Conservation (phyloP, 2,329 filamentous ascomycete genomes). For the Aspergillus fumigatiaffinis region DNA sequence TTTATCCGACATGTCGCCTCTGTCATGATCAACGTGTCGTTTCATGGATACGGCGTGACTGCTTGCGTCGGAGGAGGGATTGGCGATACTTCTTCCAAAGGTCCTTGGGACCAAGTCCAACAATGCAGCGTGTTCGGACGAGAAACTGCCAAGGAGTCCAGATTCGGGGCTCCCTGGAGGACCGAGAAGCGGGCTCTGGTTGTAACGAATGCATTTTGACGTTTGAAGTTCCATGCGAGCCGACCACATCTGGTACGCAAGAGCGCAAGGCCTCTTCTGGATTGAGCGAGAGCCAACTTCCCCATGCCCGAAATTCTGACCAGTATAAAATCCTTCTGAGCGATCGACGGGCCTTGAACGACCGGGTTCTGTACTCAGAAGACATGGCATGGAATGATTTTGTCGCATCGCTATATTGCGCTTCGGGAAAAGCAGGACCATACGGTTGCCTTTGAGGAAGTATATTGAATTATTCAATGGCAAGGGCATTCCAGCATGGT, state of each 20-base stretch:
- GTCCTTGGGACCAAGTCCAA: neutral
- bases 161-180: conserved; percentile 36
- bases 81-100: neutral
- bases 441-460: neutral
- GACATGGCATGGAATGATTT: conserved; percentile 17
- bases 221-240: conserved; percentile 34
- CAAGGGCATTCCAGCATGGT: neutral
- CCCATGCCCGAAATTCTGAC: neutral
- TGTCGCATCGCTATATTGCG: neutral
- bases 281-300: neutral
- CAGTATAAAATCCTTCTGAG: neutral
- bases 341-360: neutral
- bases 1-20: too few relatives aligned
- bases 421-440: neutral
- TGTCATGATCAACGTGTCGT: neutral
- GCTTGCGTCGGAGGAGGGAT: neutral
- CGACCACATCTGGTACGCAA: conserved; percentile 35
- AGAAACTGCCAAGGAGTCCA: conserved; percentile 22
- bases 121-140: conserved; percentile 8
- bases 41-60: neutral
- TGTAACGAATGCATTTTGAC: conserved; percentile 10
- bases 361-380: neutral
- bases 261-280: conserved; percentile 3
- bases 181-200: conserved; percentile 19
- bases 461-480: neutral